Evolutionary conservation across 2,329 filamentous ascomycete species (phyloP).

Genomic region (Exophiala sp.): DNA sequence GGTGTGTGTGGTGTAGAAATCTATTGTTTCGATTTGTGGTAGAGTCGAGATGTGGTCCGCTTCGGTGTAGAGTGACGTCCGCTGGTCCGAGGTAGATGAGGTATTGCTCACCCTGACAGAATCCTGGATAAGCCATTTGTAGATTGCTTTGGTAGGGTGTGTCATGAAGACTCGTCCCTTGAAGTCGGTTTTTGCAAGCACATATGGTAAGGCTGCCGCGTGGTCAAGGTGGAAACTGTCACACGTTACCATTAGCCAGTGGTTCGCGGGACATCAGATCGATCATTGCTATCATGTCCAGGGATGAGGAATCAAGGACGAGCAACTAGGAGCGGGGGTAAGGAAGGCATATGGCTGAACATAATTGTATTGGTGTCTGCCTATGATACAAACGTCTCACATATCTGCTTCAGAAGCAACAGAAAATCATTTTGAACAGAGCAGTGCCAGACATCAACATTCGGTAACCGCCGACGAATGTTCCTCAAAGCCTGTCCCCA

Average conservation of each 20-base stretch:
- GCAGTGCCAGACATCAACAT: neutral
- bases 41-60: constrained; percentile 92
- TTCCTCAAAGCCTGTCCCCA: constrained; percentile 1
- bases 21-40: constrained; percentile 90
- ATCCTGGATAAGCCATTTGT: constrained; percentile 98
- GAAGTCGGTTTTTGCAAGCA: constrained; percentile 97
- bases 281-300: neutral
- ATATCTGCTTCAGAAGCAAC: neutral
- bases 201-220: constrained; percentile 96
- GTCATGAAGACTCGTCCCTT: constrained; percentile 97
- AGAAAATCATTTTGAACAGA: neutral
- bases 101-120: constrained; percentile 81
- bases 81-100: constrained; percentile 55
- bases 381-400: neutral
- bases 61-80: constrained; percentile 77
- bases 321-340: constrained; percentile 3
- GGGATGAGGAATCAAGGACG: constrained; percentile 6
- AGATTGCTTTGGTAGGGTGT: constrained; percentile 97
- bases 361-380: constrained; percentile 27
- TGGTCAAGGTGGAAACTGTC: constrained; percentile 94
- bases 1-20: constrained; percentile 96
- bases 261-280: constrained; percentile 2
- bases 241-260: constrained; percentile 30
- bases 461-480: neutral
- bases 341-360: constrained; percentile 19